Evolutionary conservation across 23 red algal genomes (phyloP).

Genomic region (Pyropia yezoensis): DNA sequence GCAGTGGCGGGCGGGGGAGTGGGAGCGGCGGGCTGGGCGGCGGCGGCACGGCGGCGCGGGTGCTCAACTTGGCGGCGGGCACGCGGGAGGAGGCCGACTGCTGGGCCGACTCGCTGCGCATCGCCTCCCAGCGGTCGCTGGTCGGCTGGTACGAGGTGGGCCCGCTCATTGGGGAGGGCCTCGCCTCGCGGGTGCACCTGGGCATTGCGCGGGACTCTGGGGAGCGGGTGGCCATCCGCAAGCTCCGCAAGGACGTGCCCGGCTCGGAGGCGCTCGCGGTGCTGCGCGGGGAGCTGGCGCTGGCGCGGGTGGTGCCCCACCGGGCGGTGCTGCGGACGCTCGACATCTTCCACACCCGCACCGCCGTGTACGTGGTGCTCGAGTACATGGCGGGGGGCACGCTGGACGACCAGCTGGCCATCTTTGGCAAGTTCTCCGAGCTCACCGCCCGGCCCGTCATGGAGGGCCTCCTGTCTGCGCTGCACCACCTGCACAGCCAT

Average conservation of each 20-base stretch:
- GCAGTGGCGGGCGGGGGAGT: too few species aligned
- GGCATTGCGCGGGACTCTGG: constrained; percentile 7
- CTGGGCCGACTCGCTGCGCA: too few species aligned
- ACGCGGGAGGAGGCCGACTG: too few species aligned
- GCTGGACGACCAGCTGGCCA: constrained; percentile 42
- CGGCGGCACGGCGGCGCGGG: too few species aligned
- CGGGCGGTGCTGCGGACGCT: constrained; percentile 34
- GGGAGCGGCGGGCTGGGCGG: too few species aligned
- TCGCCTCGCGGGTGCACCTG: constrained; percentile 30
- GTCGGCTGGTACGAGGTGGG: constrained; percentile 7
- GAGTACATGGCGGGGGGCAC: constrained; percentile 74
- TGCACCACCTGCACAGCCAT: constrained; percentile 49
- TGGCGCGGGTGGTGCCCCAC: constrained; percentile 45
- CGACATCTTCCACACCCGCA: constrained; percentile 71
- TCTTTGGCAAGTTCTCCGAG: constrained; percentile 19
- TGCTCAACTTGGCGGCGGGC: too few species aligned
- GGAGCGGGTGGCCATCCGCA: constrained; percentile 20
- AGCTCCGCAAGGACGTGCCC: constrained; percentile 32
- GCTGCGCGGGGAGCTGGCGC: constrained; percentile 34
- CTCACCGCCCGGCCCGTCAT: constrained; percentile 46
- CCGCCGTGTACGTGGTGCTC: constrained; percentile 48
- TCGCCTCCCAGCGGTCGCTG: too few species aligned
- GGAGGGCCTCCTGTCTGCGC: constrained; percentile 35
- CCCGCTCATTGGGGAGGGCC: constrained; percentile 29
- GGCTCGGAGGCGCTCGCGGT: constrained; percentile 16